phyloP scores from a whole-genome alignment of 2,329 filamentous ascomycete species.

The Colletotrichum truncatum region DNA sequence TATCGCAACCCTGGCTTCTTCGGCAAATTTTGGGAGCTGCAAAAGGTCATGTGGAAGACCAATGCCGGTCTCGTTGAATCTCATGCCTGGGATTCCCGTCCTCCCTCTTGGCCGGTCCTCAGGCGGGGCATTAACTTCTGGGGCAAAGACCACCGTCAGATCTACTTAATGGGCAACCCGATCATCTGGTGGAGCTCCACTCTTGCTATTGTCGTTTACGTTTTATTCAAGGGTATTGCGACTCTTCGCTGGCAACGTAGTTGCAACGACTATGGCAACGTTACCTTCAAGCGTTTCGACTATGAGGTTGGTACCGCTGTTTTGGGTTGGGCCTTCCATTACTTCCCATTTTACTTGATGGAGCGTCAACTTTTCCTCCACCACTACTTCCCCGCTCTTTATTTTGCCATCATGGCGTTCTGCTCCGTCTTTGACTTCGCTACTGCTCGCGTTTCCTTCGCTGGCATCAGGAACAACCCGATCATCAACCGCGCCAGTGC shows the following conservation, averaged over 20 bases:
- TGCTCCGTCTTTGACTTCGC: constrained; percentile 91
- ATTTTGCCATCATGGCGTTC: constrained; percentile 90
- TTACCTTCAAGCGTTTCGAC: constrained; percentile 94
- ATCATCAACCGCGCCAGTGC: constrained; percentile 79
- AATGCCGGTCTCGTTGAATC: constrained; percentile 97
- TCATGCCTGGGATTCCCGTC: constrained; percentile 97
- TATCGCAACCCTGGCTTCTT: constrained; percentile 95
- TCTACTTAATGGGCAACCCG: constrained; percentile 96
- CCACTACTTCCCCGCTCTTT: constrained; percentile 97
- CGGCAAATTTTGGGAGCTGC: constrained; percentile 96
- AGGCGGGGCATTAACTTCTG: constrained; percentile 99
- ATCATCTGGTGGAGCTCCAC: constrained; percentile 94
- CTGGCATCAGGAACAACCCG: constrained; percentile 76
- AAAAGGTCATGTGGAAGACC: constrained; percentile 98
- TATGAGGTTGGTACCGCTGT: constrained; percentile 93
- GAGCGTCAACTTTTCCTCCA: constrained; percentile 97
- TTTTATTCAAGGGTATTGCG: constrained; percentile 86
- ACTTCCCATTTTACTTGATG: constrained; percentile 99
- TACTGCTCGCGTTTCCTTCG: constrained; percentile 74
- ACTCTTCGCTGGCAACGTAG: constrained; percentile 94
- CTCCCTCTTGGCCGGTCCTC: constrained; percentile 90
- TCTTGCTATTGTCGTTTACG: constrained; percentile 78
- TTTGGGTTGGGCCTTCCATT: constrained; percentile 96
- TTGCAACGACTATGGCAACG: constrained; percentile 83
- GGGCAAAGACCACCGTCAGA: constrained; percentile 92